A percentile compares a stretch with the other conserved stretches of the same genome.
Conservation (phyloP, 2,329 filamentous ascomycete genomes). For the Diaporthe sp. region DNA sequence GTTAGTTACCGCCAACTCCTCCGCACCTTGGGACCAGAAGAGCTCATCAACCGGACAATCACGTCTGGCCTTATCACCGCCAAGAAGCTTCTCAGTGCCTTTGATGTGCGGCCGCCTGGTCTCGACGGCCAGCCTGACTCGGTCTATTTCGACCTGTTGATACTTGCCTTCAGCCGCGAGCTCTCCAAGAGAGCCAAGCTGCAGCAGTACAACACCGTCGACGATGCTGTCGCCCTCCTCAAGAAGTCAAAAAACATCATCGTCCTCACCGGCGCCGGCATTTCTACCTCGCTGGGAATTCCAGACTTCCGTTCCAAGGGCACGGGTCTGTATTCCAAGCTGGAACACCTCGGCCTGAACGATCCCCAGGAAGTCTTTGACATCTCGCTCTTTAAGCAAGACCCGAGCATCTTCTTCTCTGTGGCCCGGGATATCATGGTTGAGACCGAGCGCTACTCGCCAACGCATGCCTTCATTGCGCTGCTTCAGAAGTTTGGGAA, state of each 20-base stretch:
- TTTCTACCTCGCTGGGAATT: slow-evolving; percentile 96
- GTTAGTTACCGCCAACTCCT: slow-evolving; percentile 77
- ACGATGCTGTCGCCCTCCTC: slow-evolving; percentile 87
- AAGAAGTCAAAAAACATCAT: slow-evolving; percentile 85
- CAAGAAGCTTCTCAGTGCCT: slow-evolving; percentile 88
- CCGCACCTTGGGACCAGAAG: slow-evolving; percentile 80
- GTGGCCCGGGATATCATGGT: slow-evolving; percentile 93
- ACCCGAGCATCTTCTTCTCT: slow-evolving; percentile 91
- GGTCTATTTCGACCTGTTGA: slow-evolving; percentile 80
- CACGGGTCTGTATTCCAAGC: slow-evolving; percentile 89
- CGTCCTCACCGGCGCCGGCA: slow-evolving; percentile 94
- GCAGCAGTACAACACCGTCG: slow-evolving; percentile 83
- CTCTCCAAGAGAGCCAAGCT: slow-evolving; percentile 86
- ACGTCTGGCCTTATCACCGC: slow-evolving; percentile 78
- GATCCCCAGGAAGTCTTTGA: slow-evolving; percentile 98
- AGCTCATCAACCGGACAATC: slow-evolving; percentile 82
- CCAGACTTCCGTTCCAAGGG: slow-evolving; percentile 97
- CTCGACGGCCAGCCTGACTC: slow-evolving; percentile 81
- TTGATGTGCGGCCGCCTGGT: slow-evolving; percentile 80
- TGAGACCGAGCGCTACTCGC: slow-evolving; percentile 82
- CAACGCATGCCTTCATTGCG: slow-evolving; percentile 94
- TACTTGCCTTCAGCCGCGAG: slow-evolving; percentile 83
- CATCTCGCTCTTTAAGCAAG: slow-evolving; percentile 85
- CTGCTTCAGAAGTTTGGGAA: slow-evolving; percentile 90
- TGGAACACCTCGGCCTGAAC: slow-evolving; percentile 80